Percentiles rank a stretch among this genome's conserved stretches.
Conservation (phyloP, 2,329 filamentous ascomycete species). For the Lasiodiplodia citricola region DNA sequence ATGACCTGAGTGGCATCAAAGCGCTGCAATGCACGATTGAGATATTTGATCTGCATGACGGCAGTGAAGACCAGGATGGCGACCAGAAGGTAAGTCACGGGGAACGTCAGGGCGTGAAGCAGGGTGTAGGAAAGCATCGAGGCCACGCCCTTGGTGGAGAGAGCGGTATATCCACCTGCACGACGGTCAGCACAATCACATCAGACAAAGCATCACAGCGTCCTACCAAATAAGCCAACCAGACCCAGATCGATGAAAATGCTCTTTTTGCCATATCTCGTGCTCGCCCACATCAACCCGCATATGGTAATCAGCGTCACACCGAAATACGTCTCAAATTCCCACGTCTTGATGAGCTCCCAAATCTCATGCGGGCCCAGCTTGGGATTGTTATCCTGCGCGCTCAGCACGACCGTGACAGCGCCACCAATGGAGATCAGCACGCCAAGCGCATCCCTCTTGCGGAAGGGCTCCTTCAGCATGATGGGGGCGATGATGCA, state of each 20-base stretch:
- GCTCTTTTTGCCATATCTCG: slow-evolving; percentile 79
- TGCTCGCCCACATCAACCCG: slow-evolving; percentile 80
- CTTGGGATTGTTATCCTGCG: slow-evolving; percentile 86
- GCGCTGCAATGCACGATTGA: slow-evolving; percentile 86
- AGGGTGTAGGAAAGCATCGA: slow-evolving; percentile 92
- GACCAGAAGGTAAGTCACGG: slow-evolving; percentile 87
- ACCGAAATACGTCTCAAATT: slow-evolving; percentile 88
- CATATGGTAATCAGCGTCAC: slow-evolving; percentile 77
- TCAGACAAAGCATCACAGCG: neutral
- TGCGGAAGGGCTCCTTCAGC: slow-evolving; percentile 87
- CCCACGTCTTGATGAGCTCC: slow-evolving; percentile 83
- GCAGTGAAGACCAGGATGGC: slow-evolving; percentile 81
- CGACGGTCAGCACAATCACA: slow-evolving; percentile 31
- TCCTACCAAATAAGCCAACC: slow-evolving; percentile 85
- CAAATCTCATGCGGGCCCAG: slow-evolving; percentile 89
- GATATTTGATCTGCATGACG: slow-evolving; percentile 95
- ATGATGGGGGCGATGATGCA: slow-evolving; percentile 95
- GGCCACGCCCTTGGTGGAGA: slow-evolving; percentile 95
- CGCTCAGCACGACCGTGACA: slow-evolving; percentile 90
- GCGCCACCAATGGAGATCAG: slow-evolving; percentile 85
- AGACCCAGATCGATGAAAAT: slow-evolving; percentile 93
- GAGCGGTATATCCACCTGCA: slow-evolving; percentile 88
- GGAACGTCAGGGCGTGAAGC: slow-evolving; percentile 86
- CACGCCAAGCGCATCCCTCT: slow-evolving; percentile 85
- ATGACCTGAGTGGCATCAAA: slow-evolving; percentile 99